Conservation (phyloP, 768 basidiomycete species). For the Mycena galericulata region DNA sequence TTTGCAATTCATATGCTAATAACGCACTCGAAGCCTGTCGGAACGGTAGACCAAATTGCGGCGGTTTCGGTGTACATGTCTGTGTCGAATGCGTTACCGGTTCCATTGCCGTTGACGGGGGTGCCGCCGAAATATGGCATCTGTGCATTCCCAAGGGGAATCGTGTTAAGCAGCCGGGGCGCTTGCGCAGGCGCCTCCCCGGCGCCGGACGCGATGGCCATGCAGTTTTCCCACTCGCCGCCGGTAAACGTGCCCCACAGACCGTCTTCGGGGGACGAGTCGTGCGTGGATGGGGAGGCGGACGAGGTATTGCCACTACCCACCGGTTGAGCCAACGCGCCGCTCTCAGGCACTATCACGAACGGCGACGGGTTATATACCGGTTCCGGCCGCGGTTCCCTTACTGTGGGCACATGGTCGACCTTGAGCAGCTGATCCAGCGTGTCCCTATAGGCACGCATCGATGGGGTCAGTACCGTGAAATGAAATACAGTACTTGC, state of each 20-base stretch:
- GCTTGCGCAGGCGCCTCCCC: background rate
- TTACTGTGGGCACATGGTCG: background rate
- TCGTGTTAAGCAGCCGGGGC: background rate
- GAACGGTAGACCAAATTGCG: constrained; percentile 16
- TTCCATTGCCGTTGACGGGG: background rate
- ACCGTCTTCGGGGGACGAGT: background rate
- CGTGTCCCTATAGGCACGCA: background rate
- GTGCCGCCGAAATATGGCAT: background rate
- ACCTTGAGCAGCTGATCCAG: constrained; percentile 24
- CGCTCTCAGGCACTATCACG: too few relatives aligned
- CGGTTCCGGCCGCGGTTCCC: background rate
- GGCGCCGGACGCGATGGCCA: background rate
- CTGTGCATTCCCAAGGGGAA: background rate
- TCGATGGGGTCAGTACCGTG: background rate
- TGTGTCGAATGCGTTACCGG: background rate
- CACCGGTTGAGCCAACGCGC: too few relatives aligned
- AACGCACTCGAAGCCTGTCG: constrained; percentile 16
- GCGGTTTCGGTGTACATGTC: constrained; percentile 1
- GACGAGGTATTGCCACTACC: background rate
- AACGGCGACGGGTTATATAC: constrained; percentile 1
- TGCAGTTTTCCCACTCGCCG: background rate
- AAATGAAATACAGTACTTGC: background rate
- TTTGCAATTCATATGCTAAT: background rate
- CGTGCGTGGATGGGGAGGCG: background rate
- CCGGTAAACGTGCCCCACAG: background rate